Evolutionary conservation across 768 basidiomycete species (phyloP).

Genomic region (Podaxis carcinomalis): DNA sequence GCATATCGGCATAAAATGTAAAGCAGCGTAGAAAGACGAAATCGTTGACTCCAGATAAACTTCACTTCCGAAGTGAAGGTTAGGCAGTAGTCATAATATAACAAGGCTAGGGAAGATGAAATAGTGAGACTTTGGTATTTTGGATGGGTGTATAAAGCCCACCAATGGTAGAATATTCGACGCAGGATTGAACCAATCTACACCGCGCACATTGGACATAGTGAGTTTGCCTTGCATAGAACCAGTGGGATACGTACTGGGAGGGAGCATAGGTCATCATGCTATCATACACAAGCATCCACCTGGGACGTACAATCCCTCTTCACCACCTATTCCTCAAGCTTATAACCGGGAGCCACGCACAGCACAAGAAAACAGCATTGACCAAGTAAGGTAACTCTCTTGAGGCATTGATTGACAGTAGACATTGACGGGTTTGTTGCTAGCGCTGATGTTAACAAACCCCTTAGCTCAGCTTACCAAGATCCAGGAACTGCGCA

Average conservation of each 20-base stretch:
- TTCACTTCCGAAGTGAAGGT: background rate
- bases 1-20: constrained; percentile 5
- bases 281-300: background rate
- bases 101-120: background rate
- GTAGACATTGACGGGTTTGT: background rate
- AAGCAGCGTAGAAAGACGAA: background rate
- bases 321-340: background rate
- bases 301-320: background rate
- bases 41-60: constrained; percentile 1
- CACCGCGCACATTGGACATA: background rate
- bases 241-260: background rate
- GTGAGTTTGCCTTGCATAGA: background rate
- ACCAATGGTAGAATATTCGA: constrained; percentile 6
- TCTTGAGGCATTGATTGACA: background rate
- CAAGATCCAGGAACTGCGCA: background rate
- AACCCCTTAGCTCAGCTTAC: background rate
- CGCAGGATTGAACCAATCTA: constrained; percentile 2
- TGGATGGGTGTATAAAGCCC: background rate
- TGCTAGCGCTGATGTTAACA: background rate
- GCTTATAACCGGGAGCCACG: background rate
- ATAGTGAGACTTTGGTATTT: background rate
- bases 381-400: too few relatives aligned
- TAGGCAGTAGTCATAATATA: constrained; percentile 1
- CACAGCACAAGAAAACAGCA: background rate
- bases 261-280: background rate